A percentile compares a stretch with the other conserved stretches of the same genome.
phyloP scores from a whole-genome alignment of 768 basidiomycete genomes.

The Tricholoma hemisulphureum region DNA sequence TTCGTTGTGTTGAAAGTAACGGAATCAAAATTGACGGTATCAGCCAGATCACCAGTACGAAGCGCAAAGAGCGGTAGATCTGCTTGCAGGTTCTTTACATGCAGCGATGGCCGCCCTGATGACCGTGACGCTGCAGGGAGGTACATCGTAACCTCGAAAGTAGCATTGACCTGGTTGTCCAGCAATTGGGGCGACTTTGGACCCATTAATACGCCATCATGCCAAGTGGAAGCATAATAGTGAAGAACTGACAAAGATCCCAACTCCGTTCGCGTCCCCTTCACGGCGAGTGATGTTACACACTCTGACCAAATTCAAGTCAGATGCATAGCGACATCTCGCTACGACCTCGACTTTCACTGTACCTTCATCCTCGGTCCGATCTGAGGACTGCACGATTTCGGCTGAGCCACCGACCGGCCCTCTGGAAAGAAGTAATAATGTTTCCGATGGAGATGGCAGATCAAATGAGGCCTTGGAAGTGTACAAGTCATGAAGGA shows the following conservation, averaged over 20 bases:
- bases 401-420: background rate
- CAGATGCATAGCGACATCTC: background rate
- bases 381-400: background rate
- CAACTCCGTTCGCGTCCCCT: background rate
- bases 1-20: background rate
- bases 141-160: background rate
- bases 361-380: background rate
- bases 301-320: background rate
- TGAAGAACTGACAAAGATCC: background rate
- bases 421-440: background rate
- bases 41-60: slow-evolving; percentile 23
- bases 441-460: background rate
- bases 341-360: background rate
- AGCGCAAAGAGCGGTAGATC: slow-evolving; percentile 40
- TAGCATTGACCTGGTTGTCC: slow-evolving; percentile 26
- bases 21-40: background rate
- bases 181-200: background rate
- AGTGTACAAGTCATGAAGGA: background rate
- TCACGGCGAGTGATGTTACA: background rate
- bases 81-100: slow-evolving; percentile 42
- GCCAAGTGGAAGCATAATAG: background rate
- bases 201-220: background rate
- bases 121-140: background rate
- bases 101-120: slow-evolving; percentile 13
- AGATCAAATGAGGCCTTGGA: slow-evolving; percentile 32